These are phyloP conservation scores for Colletotrichum costaricense DNA, from an alignment of 2,329 filamentous ascomycete species.

Conservation along the genomic window DNA sequence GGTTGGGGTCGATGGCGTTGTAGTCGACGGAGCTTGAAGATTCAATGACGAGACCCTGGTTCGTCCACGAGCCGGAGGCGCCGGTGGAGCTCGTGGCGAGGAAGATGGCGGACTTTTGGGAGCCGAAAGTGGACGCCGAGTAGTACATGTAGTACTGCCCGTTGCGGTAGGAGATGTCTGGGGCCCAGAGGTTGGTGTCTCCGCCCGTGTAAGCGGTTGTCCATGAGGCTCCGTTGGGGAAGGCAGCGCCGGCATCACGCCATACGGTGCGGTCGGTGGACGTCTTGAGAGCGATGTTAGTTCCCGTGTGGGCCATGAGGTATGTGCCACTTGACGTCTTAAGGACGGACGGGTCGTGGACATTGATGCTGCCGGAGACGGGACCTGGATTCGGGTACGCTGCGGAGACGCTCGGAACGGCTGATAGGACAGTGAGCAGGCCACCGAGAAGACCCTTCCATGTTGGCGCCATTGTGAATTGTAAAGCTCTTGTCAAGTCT, in stretches of 20 bases:
- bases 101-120: constrained; percentile 44
- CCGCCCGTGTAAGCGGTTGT: constrained; percentile 44
- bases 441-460: constrained; percentile 39
- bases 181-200: constrained; percentile 57
- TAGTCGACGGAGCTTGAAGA: constrained; percentile 39
- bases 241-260: constrained; percentile 43
- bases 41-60: constrained; percentile 44
- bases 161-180: constrained; percentile 59
- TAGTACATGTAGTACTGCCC: constrained; percentile 47
- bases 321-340: constrained; percentile 44
- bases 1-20: constrained; percentile 46
- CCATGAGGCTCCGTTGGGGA: constrained; percentile 46
- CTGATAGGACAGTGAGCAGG: constrained; percentile 38
- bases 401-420: constrained; percentile 19
- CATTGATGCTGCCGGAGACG: constrained; percentile 41
- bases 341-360: constrained; percentile 45
- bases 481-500: not conserved
- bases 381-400: constrained; percentile 39
- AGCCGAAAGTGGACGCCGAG: constrained; percentile 45
- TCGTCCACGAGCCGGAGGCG: constrained; percentile 44
- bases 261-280: constrained; percentile 46
- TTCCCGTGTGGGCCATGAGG: constrained; percentile 42
- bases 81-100: constrained; percentile 45
- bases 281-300: constrained; percentile 45
- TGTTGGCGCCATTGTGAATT: constrained; percentile 31